Evolutionary conservation across 2,329 filamentous ascomycete species (phyloP).

Genomic region (Acephala macrosclerotiorum): DNA sequence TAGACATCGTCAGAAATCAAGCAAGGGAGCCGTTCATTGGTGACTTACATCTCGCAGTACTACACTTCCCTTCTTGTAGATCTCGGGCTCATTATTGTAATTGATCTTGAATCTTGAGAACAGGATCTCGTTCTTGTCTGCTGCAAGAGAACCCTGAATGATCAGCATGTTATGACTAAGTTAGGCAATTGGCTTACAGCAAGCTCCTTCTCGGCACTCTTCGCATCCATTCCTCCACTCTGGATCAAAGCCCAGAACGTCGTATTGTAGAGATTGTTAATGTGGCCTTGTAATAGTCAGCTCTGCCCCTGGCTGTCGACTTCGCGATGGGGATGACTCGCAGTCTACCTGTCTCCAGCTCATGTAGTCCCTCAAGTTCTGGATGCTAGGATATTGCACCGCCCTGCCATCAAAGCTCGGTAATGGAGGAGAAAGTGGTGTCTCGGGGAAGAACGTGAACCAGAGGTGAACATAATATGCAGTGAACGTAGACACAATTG

Average conservation of each 20-base stretch:
- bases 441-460: constrained; percentile 77
- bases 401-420: constrained; percentile 94
- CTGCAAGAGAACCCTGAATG: constrained; percentile 76
- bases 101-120: constrained; percentile 91
- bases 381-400: constrained; percentile 84
- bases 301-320: background rate
- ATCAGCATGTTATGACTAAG: background rate
- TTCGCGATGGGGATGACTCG: constrained; percentile 52
- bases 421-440: constrained; percentile 73
- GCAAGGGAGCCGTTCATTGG: background rate
- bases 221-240: constrained; percentile 75
- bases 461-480: constrained; percentile 88
- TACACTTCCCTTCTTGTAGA: constrained; percentile 93
- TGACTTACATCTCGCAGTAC: constrained; percentile 72
- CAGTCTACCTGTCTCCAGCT: constrained; percentile 98
- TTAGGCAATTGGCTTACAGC: constrained; percentile 58
- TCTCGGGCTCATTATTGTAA: constrained; percentile 95
- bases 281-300: constrained; percentile 70
- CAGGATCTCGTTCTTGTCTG: constrained; percentile 95
- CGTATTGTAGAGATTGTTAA: constrained; percentile 99
- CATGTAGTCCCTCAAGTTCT: constrained; percentile 91
- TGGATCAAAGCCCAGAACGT: constrained; percentile 92
- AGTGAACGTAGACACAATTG: constrained; percentile 91
- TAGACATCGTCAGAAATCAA: constrained; percentile 44
- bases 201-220: constrained; percentile 82